phyloP scores from a whole-genome alignment of 2,329 filamentous ascomycete genomes.

The Xylariaceae sp. region DNA sequence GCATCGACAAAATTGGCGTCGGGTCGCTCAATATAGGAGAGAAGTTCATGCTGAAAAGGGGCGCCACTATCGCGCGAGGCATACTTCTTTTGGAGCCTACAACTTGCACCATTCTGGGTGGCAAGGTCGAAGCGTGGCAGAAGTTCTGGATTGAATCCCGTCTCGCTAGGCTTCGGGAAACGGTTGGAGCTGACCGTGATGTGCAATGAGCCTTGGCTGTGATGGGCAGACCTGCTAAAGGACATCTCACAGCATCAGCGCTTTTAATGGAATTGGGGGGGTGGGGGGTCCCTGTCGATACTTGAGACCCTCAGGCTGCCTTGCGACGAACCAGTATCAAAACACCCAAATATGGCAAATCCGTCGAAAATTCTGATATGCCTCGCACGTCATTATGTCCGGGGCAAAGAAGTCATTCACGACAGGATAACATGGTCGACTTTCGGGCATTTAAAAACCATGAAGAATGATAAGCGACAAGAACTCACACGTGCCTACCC shows the following conservation, averaged over 20 bases:
- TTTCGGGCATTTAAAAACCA: not conserved
- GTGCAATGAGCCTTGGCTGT: constrained; percentile 6
- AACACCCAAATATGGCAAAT: not conserved
- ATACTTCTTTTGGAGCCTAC: constrained; percentile 70
- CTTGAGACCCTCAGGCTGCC: not conserved
- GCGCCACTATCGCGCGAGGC: constrained; percentile 64
- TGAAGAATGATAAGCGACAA: not conserved
- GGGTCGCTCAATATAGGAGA: constrained; percentile 66
- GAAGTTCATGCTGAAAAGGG: constrained; percentile 68
- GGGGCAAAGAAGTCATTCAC: constrained; percentile 1
- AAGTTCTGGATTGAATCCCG: constrained; percentile 68
- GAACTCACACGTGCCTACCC: not conserved
- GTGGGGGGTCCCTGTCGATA: not conserved
- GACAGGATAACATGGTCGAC: not conserved
- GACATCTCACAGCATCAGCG: not conserved
- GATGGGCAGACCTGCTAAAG: not conserved
- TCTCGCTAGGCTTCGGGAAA: constrained; percentile 61
- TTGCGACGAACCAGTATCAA: constrained; percentile 2
- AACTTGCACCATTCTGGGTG: constrained; percentile 69
- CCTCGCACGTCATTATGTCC: not conserved
- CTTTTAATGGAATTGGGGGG: not conserved
- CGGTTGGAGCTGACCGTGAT: constrained; percentile 39
- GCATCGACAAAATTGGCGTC: constrained; percentile 60
- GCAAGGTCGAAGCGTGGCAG: constrained; percentile 78
- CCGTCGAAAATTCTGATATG: not conserved